A percentile compares a stretch with the other conserved stretches of the same genome.
Evolutionary conservation across 192 early-diverging fungal genomes (phyloP).

Genomic region (Chytriomyces confervae): DNA sequence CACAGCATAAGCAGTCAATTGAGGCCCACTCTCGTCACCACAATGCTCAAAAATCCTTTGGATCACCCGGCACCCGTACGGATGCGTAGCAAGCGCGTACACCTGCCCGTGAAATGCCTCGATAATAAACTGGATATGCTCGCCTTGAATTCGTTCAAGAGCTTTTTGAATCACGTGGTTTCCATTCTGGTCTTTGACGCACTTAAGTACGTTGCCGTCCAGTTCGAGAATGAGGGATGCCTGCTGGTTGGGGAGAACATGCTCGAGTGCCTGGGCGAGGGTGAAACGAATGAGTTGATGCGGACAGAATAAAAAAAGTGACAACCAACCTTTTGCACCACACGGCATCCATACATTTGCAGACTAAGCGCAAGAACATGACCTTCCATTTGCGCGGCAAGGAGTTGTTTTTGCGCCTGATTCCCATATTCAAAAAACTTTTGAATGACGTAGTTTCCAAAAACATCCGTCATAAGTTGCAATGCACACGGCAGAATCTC

Average conservation of each 20-base stretch:
- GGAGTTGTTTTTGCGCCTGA: slow-evolving; percentile 87
- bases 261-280: slow-evolving; percentile 75
- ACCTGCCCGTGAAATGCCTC: slow-evolving; percentile 97
- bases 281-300: background rate
- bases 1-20: slow-evolving; percentile 35
- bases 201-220: slow-evolving; percentile 95
- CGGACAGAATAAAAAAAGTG: background rate
- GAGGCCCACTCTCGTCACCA: slow-evolving; percentile 64
- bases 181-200: slow-evolving; percentile 99
- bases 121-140: slow-evolving; percentile 96
- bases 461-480: slow-evolving; percentile 98
- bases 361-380: slow-evolving; percentile 91
- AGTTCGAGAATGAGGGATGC: slow-evolving; percentile 87
- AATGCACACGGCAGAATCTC: slow-evolving; percentile 90
- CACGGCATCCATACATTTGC: slow-evolving; percentile 99
- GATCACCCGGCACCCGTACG: slow-evolving; percentile 98
- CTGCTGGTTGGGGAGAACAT: slow-evolving; percentile 91
- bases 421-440: slow-evolving; percentile 99
- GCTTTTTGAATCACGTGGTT: slow-evolving; percentile 99
- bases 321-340: slow-evolving; percentile 84
- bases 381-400: slow-evolving; percentile 95
- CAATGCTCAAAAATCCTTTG: slow-evolving; percentile 99
- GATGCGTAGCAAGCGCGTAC: slow-evolving; percentile 94
- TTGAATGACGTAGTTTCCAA: slow-evolving; percentile 99
- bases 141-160: slow-evolving; percentile 91